Evolutionary conservation across 495 filamentous ascomycete species (phyloP), one percentile per base, ranked within the genome.

Genomic region (Rostrohypoxylon terebratum): DNA sequence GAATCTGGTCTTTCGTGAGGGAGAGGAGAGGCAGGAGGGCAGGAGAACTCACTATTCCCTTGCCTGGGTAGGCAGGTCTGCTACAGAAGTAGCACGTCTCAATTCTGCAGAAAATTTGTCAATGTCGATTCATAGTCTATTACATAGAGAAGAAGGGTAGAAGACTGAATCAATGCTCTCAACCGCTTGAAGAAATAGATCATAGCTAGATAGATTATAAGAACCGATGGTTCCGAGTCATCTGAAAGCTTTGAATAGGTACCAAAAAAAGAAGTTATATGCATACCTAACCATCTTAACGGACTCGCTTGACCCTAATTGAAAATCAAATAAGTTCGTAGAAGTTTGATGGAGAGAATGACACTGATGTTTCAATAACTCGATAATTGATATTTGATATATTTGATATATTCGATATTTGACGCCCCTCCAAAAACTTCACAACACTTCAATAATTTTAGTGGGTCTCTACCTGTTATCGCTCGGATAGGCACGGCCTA

Each of bases 51-150:
- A 74, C 71, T 13, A 98, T 98, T 70, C 95, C 92, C 80, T 96
- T 95, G 77, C 88, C 88, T 42, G 94, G 94, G 83, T 96, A 97
- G 80, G 89, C 87, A 34, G 94, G 94, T 76, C 85, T 84, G 66
- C 91, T 93, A 84, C 94, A 98, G 84, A 97, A 96, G 78, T 93
- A 93, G 79, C 94, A 97, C 59, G 91, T 93, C 81, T 97, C 94
- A 79, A 97, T 75, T 61, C 76, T 78, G 58, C 44, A 51, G 5
- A 23, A 6, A 72, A 31, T 23, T 67, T 45, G 55, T 78, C 36
- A 79, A 71, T 42, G 45, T 42, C 53, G 4, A 33, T n/a, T 58
- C 38, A 10, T 13, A 28, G 21, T 21, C 3, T 31, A 21, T 33
- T 20, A 31, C 0, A 14, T 23, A 11, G 16, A 18, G 31, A 36